Base-by-base conservation (phyloP, 371 early-diverging fungal species). In the Rhizopus microsporus region DNA sequence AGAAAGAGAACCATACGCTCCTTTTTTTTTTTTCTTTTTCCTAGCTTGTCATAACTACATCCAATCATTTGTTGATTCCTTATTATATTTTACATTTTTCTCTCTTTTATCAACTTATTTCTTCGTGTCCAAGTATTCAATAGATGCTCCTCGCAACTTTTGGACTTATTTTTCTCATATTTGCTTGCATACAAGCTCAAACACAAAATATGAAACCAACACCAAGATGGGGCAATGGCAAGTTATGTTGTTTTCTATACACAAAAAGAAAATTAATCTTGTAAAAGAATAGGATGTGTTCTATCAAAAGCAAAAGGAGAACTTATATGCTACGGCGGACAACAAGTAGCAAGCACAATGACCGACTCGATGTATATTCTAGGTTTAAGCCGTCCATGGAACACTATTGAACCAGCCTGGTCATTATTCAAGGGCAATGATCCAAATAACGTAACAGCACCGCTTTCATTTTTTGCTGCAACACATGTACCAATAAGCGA, bases 271-370 rank as follows among this genome's bases (percentile, higher is more conserved):
- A 23, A 23, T 23, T 23, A 23, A 23, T 23, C 23, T 23, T 23
- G 23, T 43, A 57, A 60, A 53, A 53, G 49, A 51, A 32, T 60
- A 72, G 73, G 61, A 51, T 72, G 73, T 37, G 67, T 54, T 29
- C 53, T 69, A 16, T 37, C 63, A 10, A 45, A 49, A 9, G 32
- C 42, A 23, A 57, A 53, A 15, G 57, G 61, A 0, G 17, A 52
- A 15, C 53, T 72, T 10, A 42, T 60, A 46, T 72, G 73, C 34
- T 72, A 60, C 52, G 69, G 73, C n/a, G 73, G 73, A 13, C 51
- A 63, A 23, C 51, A 52, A 33, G 55, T 58, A 30, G 23, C 52
- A 23, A 51, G 59, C 15, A 7, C 39, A 30, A n/a, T 59, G 3
- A 54, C 59, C 15, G 56, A 60, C 12, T 46, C 43, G 12, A 56